Conservation (phyloP, 371 early-diverging fungal species). For the Mortierella polycephala region DNA sequence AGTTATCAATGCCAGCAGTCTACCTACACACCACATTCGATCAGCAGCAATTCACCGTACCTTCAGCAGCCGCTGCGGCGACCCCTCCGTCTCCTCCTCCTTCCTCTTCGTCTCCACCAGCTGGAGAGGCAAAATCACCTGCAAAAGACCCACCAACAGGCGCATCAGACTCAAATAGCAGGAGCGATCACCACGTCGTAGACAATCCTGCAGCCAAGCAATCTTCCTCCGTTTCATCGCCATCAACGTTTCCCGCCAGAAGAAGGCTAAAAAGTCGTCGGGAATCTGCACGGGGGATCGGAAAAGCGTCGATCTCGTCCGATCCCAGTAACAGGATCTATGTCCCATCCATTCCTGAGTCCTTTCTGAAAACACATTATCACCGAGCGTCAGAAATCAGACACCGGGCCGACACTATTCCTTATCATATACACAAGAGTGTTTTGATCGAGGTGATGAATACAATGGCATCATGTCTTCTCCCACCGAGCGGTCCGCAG, state of each 20-base stretch:
- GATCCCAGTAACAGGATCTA: conserved; percentile 21
- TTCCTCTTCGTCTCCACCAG: not conserved
- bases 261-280: conserved; percentile 18
- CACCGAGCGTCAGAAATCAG: conserved; percentile 10
- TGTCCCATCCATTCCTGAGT: conserved; percentile 33
- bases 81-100: not conserved
- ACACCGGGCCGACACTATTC: conserved; percentile 13
- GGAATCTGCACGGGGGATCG: conserved; percentile 1
- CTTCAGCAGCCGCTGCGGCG: not conserved
- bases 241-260: conserved; percentile 5
- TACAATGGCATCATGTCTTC: conserved; percentile 42
- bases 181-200: not conserved
- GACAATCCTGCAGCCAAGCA: conserved; percentile 9
- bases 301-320: not conserved
- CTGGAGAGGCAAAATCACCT: not conserved
- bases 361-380: conserved; percentile 26
- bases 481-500: conserved; percentile 20
- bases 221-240: not conserved
- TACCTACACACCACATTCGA: not conserved
- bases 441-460: conserved; percentile 25
- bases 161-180: not conserved
- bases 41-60: not conserved
- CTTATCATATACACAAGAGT: conserved; percentile 34
- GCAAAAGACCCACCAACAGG: not conserved
- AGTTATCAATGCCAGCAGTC: no score